phyloP scores from a whole-genome alignment of 768 basidiomycete genomes.

The Suillus luteus region DNA sequence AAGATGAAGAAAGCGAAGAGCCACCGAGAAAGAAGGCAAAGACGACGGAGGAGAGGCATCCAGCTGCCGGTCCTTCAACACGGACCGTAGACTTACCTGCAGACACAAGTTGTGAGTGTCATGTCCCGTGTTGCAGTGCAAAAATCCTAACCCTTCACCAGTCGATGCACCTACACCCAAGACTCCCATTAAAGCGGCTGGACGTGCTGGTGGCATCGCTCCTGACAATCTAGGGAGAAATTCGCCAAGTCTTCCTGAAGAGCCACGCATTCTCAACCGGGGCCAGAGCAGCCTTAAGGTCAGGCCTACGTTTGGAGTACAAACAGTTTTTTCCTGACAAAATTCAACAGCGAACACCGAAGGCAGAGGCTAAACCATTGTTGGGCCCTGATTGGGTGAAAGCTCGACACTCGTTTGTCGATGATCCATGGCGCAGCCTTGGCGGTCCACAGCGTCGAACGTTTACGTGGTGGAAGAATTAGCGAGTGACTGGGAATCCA shows the following conservation, averaged over 20 bases:
- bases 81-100: slow-evolving; percentile 18
- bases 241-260: too few species aligned
- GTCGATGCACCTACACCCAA: neutral
- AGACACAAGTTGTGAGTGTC: slow-evolving; percentile 25
- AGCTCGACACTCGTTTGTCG: slow-evolving; percentile 1
- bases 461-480: too few species aligned
- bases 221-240: neutral
- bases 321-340: neutral
- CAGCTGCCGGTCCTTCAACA: slow-evolving; percentile 5
- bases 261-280: too few species aligned
- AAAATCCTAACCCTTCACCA: neutral
- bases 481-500: too few species aligned
- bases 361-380: neutral
- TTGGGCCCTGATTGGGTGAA: slow-evolving; percentile 5
- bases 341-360: neutral
- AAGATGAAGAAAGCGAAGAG: slow-evolving; percentile 15
- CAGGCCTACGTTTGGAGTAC: neutral
- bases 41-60: neutral
- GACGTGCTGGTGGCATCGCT: too few species aligned
- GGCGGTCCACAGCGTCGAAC: neutral
- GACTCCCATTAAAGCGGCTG: neutral
- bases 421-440: neutral
- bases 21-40: slow-evolving; percentile 19
- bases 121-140: slow-evolving; percentile 19
- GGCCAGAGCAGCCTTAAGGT: neutral